Percentiles rank a stretch among this genome's conserved stretches.
These are phyloP conservation scores for Pneumocystis canis DNA, from an alignment of 1,139 yeast genomes.

Conservation along the genomic window DNA sequence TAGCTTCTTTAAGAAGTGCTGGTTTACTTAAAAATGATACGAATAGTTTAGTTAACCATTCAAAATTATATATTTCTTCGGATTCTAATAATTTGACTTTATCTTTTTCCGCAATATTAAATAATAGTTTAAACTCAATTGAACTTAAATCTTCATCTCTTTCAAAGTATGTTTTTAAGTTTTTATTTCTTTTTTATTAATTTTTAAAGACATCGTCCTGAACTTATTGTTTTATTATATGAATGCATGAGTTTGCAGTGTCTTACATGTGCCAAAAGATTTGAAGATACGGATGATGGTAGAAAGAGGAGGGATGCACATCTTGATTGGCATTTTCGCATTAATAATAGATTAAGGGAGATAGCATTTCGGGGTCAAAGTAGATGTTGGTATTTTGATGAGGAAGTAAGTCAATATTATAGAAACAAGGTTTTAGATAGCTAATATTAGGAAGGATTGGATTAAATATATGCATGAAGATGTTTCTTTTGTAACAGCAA, in stretches of 20 bases:
- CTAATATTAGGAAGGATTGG: constrained; percentile 8
- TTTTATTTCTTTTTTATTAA: not conserved
- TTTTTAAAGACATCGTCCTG: constrained; percentile 20
- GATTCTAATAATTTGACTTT: constrained; percentile 4
- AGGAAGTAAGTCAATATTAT: constrained; percentile 22
- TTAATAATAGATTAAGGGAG: constrained; percentile 61
- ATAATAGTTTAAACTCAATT: not conserved
- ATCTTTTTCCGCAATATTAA: constrained; percentile 3
- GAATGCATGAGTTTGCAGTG: constrained; percentile 64
- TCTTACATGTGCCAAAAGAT: constrained; percentile 79
- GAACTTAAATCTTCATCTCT: constrained; percentile 14
- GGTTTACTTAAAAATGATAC: constrained; percentile 6
- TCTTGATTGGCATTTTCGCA: constrained; percentile 92
- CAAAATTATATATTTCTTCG: not conserved
- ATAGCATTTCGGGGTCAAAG: constrained; percentile 38
- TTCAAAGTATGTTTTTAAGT: constrained; percentile 13
- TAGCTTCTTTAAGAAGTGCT: constrained; percentile 8
- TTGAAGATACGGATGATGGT: constrained; percentile 49
- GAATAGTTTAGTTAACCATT: not conserved
- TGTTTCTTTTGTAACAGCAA: constrained; percentile 8
- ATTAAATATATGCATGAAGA: constrained; percentile 16
- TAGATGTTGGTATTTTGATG: constrained; percentile 70
- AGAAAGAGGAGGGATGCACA: constrained; percentile 42
- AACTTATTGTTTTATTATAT: constrained; percentile 32
- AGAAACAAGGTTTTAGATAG: not conserved